Percentiles rank a stretch among this genome's conserved stretches.
Evolutionary conservation across 306 rosid species (phyloP).

Genomic region (Clitoria ternatea): DNA sequence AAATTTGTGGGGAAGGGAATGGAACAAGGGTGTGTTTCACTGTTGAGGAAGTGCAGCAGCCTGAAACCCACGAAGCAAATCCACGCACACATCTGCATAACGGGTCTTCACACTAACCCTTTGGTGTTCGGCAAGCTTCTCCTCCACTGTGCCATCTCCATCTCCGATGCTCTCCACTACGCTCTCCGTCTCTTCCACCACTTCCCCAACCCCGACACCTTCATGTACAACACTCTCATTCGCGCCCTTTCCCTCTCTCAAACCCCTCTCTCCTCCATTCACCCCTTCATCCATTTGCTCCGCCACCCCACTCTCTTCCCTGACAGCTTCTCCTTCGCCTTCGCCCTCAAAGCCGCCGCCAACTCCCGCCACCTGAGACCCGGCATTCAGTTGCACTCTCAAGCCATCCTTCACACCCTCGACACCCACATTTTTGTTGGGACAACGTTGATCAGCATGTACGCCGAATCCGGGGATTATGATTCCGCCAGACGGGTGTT

Average conservation of each 20-base stretch:
- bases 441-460: constrained; percentile 66
- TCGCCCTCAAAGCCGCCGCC: constrained; percentile 66
- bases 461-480: constrained; percentile 54
- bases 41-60: constrained; percentile 48
- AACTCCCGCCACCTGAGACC: constrained; percentile 28
- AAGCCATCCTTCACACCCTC: constrained; percentile 43
- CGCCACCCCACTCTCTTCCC: constrained; percentile 28
- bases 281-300: constrained; percentile 53
- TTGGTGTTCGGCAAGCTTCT: constrained; percentile 63
- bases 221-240: constrained; percentile 82
- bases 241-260: constrained; percentile 60
- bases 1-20: neutral
- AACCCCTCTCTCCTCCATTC: constrained; percentile 42
- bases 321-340: constrained; percentile 84
- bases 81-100: constrained; percentile 42
- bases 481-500: constrained; percentile 48
- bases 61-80: constrained; percentile 51
- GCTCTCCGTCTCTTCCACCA: constrained; percentile 55
- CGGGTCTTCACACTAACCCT: constrained; percentile 49
- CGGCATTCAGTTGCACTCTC: constrained; percentile 65
- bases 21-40: constrained; percentile 37
- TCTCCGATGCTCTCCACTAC: constrained; percentile 55
- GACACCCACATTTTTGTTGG: constrained; percentile 62
- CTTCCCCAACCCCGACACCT: constrained; percentile 62
- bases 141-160: constrained; percentile 58